These are phyloP conservation scores for Mycena rosella DNA, from an alignment of 768 basidiomycete species.

Conservation along the genomic window DNA sequence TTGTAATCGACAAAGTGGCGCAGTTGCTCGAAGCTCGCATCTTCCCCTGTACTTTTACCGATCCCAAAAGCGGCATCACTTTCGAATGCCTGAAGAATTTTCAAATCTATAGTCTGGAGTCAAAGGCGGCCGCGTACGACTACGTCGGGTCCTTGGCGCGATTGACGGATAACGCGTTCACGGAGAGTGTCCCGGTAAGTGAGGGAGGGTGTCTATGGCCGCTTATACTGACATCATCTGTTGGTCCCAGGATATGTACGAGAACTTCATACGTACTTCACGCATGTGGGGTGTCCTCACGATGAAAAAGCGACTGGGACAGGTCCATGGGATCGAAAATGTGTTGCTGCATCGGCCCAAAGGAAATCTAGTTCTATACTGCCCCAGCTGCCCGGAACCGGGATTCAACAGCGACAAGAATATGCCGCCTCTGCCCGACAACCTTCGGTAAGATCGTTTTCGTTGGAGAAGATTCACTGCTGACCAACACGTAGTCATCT, in stretches of 20 bases:
- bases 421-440: background rate
- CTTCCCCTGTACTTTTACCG: slow-evolving; percentile 11
- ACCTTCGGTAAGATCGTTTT: background rate
- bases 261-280: slow-evolving; percentile 10
- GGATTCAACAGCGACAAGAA: slow-evolving; percentile 18
- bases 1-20: background rate
- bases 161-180: slow-evolving; percentile 9
- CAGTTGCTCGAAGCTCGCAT: slow-evolving; percentile 17
- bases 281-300: slow-evolving; percentile 20
- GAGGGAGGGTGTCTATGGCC: no score
- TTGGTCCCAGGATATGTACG: slow-evolving; percentile 17
- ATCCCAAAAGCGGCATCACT: slow-evolving; percentile 1
- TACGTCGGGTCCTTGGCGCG: background rate
- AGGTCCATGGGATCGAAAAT: background rate
- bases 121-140: slow-evolving; percentile 5
- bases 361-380: background rate
- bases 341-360: background rate
- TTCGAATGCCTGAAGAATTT: slow-evolving; percentile 14
- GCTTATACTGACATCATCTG: no score
- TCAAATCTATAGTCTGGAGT: slow-evolving; percentile 9
- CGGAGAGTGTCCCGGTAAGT: slow-evolving; percentile 3
- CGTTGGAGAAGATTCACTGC: background rate
- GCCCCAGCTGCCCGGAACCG: slow-evolving; percentile 20
- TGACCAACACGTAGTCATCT: slow-evolving; percentile 5
- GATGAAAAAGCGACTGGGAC: background rate